phyloP scores from a whole-genome alignment of 2,329 filamentous ascomycete genomes.

The Didymella keratinophila region DNA sequence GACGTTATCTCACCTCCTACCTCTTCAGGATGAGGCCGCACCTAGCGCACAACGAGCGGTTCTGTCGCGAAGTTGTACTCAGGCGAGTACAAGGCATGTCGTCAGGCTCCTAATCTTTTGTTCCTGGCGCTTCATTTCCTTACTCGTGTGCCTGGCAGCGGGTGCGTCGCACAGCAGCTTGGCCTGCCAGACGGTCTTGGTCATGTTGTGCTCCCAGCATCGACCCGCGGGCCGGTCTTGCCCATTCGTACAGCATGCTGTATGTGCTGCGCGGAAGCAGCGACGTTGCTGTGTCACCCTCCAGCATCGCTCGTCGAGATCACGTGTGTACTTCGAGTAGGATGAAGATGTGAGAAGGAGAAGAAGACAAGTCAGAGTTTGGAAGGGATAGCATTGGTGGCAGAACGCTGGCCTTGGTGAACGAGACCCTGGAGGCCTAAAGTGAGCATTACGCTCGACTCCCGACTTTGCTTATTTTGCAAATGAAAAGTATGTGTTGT shows the following conservation, averaged over 20 bases:
- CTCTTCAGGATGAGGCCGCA: constrained; percentile 11
- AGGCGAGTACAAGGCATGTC: constrained; percentile 21
- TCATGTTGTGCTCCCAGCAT: constrained; percentile 26
- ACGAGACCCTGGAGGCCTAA: not conserved
- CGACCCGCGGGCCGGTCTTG: constrained; percentile 23
- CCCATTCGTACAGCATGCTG: constrained; percentile 30
- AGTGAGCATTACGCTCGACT: not conserved
- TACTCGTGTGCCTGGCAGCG: constrained; percentile 5
- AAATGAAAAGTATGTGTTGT: not conserved
- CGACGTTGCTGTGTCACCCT: constrained; percentile 19
- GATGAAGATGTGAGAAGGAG: not conserved
- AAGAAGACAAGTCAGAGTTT: not conserved
- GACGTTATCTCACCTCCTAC: constrained; percentile 15
- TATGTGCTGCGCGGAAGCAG: constrained; percentile 20
- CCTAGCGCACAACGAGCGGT: constrained; percentile 9
- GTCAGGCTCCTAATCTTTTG: constrained; percentile 19
- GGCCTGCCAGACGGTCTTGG: constrained; percentile 7
- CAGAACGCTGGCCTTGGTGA: not conserved
- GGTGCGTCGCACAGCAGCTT: constrained; percentile 10
- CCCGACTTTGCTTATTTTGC: not conserved
- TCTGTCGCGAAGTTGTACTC: constrained; percentile 19
- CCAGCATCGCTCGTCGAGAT: not conserved
- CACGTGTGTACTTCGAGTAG: not conserved
- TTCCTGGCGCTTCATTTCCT: constrained; percentile 29
- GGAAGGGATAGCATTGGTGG: not conserved